A percentile compares a stretch with the other conserved stretches of the same genome.
These are phyloP conservation scores for Pseudogymnoascus sp. DNA, from an alignment of 2,329 filamentous ascomycete species.

Conservation along the genomic window DNA sequence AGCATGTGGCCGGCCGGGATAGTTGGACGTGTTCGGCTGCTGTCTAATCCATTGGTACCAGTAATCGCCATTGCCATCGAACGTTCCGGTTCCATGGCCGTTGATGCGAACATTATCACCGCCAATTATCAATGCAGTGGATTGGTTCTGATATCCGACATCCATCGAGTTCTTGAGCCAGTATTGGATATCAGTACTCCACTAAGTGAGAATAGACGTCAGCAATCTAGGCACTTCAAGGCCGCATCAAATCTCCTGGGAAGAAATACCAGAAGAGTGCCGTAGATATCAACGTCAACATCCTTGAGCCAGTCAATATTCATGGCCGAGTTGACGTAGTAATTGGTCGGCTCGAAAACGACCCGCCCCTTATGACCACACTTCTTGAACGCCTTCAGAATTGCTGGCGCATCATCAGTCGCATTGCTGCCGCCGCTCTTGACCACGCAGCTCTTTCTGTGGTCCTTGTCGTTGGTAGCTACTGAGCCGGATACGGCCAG, in stretches of 20 bases:
- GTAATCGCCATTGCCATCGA: conserved; percentile 53
- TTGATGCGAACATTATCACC: conserved; percentile 44
- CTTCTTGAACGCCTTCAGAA: conserved; percentile 34
- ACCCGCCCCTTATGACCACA: conserved; percentile 36
- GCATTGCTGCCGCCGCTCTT: conserved; percentile 7
- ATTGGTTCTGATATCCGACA: conserved; percentile 49
- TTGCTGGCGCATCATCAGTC: conserved; percentile 36
- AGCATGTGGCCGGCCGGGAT: conserved; percentile 42
- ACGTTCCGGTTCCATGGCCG: conserved; percentile 44
- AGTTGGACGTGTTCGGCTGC: conserved; percentile 35
- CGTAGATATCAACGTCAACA: conserved; percentile 33
- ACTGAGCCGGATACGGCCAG: neutral
- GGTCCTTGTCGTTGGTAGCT: conserved; percentile 25
- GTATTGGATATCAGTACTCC: conserved; percentile 42
- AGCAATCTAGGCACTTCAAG: neutral
- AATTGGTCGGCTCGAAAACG: conserved; percentile 37
- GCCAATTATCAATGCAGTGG: conserved; percentile 47
- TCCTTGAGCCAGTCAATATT: conserved; percentile 37
- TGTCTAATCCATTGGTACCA: conserved; percentile 47
- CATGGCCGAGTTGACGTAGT: conserved; percentile 39
- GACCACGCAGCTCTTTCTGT: conserved; percentile 15
- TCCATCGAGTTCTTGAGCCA: conserved; percentile 45
- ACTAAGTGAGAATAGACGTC: conserved; percentile 21
- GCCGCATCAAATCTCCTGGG: neutral
- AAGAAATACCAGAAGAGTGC: conserved; percentile 5